phyloP scores from a whole-genome alignment of 441 rosid genomes.

The Syzygium malaccense region DNA sequence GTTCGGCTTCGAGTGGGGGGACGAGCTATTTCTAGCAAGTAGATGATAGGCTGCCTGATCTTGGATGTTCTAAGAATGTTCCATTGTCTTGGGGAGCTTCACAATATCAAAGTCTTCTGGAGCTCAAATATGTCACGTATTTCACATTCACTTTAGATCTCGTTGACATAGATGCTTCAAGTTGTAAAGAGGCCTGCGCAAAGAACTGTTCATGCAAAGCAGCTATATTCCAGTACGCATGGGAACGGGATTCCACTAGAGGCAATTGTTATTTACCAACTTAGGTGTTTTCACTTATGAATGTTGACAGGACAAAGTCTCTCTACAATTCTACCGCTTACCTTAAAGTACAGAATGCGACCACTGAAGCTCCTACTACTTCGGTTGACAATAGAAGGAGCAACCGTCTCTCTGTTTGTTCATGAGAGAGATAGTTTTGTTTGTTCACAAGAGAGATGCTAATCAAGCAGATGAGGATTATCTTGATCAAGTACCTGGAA shows the following conservation, averaged over 20 bases:
- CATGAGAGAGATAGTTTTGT: no score
- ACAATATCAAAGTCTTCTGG: neutral
- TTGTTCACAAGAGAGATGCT: no score
- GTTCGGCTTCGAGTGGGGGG: neutral
- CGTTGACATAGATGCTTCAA: neutral
- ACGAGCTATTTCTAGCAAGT: neutral
- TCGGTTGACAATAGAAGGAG: no score
- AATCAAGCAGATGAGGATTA: no score
- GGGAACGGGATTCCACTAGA: neutral
- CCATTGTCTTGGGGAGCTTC: neutral
- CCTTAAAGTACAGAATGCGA: neutral
- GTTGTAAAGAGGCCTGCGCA: neutral
- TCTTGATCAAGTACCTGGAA: no score
- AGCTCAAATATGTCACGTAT: neutral
- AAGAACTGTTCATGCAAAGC: neutral
- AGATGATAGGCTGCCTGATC: neutral
- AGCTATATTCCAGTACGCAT: no score
- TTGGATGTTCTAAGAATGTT: neutral
- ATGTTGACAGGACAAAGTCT: fast-evolving
- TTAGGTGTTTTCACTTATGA: neutral
- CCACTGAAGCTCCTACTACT: no score
- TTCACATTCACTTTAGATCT: no score
- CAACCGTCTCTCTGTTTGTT: no score
- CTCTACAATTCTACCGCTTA: neutral
- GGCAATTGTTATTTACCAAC: neutral